Evolutionary conservation across 495 filamentous ascomycete species (phyloP), one percentile per base, ranked within the genome.

Genomic region (Mytilinidion resinicola): DNA sequence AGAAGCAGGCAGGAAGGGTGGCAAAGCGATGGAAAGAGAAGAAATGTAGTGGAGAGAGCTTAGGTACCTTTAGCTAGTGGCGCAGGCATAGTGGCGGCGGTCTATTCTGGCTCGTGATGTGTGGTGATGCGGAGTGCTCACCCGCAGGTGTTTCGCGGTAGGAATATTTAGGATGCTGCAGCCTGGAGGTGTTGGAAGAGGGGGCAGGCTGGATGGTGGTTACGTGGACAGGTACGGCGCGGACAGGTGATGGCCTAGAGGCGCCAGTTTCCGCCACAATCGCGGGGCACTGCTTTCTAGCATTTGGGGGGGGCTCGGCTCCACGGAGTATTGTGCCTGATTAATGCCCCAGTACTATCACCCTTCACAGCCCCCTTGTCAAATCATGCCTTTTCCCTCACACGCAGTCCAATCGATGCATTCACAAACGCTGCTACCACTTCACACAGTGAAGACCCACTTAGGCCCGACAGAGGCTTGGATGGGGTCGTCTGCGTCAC

Each of bases 1-100:
- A 53, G 50, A 53, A 37, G 36, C 60, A 53, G 55, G 41, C 30
- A 56, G 36, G 9, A 51, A 56, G 38, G n/a, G 34, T 37, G 33
- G 36, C 25, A 25, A 19, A 25, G 17, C 41, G 12, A 8, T 17
- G 14, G 38, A 30, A 9, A 49, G 53, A 34, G 7, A 11, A 34
- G 17, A 25, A 7, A 12, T 46, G 15, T 25, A 20, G 44, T 48
- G 21, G 41, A 34, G 10, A 46, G 21, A 55, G 55, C 44, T 59
- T 55, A 55, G 46, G 58, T 56, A 65, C 63, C 63, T 59, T 65
- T 65, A 51, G 63, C 63, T 20, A 65, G 59, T 61, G 63, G 63
- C 58, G 63, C 63, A 54, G 63, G 63, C 63, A 65, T 65, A 17
- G 15, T 58, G 46, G 21, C 21, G 46, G 17, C 33, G 6, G 9